Base-by-base conservation (phyloP, 129 eudicot species). In the Lonicera japonica region DNA sequence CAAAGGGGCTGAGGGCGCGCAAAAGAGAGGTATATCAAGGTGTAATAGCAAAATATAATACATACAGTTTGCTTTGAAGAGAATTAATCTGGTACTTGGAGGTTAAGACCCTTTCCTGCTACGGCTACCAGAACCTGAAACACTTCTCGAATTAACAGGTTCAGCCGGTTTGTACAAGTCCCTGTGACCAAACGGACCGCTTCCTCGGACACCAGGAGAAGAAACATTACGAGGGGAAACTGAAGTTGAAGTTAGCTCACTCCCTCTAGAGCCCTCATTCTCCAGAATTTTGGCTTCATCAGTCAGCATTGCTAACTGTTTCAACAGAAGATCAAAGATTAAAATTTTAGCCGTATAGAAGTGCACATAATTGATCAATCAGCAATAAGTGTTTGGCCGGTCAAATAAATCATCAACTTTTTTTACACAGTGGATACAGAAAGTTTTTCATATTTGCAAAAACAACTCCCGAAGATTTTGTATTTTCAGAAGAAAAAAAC, bases 231-330 rank as follows among this genome's bases (percentile, higher is more conserved):
- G 77, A 0, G 89, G 96, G 20, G 96, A 80, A 60, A 51, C 75
- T 17, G 83, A 59, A 65, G 76, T 82, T n/a, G 83, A 59, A 65
- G 75, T 82, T 78, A 87, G 40, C 25, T 75, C 88, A 5, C 56
- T 57, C 19, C 79, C 85, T 73, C 68, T 73, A 25, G 69, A 40
- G 56, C 54, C 73, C 70, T 85, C 96, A 25, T 75, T 64, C 79
- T 94, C 96, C 84, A 94, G 64, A 48, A 48, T 34, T 63, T 88
- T 94, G 68, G 95, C 94, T 81, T 94, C 99, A 65, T 79, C 92
- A 7, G 83, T 72, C 55, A 94, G 88, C 87, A 85, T 51, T 20
- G 77, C 66, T 51, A 88, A 70, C 99, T 94, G 86, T 60, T 78
- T 60, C 83, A 71, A 34, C 45, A 59, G 22, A 69, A 69, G 3